Evolutionary conservation across 495 filamentous ascomycete genomes (phyloP), one percentile per base, ranked within the genome.

Genomic region (Rhypophila decipiens): DNA sequence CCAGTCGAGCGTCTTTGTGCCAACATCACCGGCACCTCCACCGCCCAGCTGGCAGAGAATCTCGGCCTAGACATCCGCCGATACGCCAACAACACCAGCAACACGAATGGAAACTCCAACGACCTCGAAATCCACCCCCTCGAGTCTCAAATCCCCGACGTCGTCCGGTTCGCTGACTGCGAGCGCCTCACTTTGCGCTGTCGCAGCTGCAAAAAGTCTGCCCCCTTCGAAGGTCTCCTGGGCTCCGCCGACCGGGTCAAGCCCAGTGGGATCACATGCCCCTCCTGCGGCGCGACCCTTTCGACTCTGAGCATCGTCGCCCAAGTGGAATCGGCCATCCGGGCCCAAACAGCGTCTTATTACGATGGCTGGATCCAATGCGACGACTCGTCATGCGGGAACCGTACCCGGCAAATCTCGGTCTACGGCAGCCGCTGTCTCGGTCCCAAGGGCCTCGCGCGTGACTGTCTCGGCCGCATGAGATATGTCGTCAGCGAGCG

Each of bases 1-100:
- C 93, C 94, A 2, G 95, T 98, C 45, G 93, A 98, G 71, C 89
- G 93, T 77, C 81, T 98, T 22, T 98, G 93, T 63, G 94, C 89
- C 38, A 94, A 93, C 34, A 95, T 98, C 50, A 80, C 82, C 24
- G 91, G 93, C 38, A 98, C 93, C 12, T 88, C 95, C 55, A 82
- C 90, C 33, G 73, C 85, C 7, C 84, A 88, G 48, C 77, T 98
- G 2, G 93, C 93, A 7, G 90, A 95, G 61, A 95, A 90, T 58
- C 79, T 98, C 24, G 93, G 93, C 24, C 83, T 98, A 21, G 93
- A 98, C 63, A 78, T 84, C 22, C 79, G 80, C 48, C 95, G 93
- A 59, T 97, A 96, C 67, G 74, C 70, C 21, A 65, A 67, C 42
- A 55, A 56, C 53, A 64, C 69, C 52, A 34, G 9, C 45, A 17